Base-by-base conservation (phyloP, 1,284 basidiomycete genomes). In the Peniophora sp. region DNA sequence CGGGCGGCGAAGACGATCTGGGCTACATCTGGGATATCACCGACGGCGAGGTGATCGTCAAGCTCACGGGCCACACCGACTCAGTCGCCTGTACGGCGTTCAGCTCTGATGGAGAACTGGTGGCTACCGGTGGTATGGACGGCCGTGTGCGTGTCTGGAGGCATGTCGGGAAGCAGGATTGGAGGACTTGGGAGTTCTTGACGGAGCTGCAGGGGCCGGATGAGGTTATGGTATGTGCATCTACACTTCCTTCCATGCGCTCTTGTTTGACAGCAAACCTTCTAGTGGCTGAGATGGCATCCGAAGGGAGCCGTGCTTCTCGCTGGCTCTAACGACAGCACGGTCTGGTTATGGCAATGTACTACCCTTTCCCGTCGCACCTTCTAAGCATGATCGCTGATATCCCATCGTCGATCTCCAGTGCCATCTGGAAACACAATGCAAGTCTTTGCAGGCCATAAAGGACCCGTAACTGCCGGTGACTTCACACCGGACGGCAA, bases 341-440 rank as follows among this genome's bases (percentile, higher is more conserved):
- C 90, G 3, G 84, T 96, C n/a, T 99, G 96, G 96, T 74, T 99
- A 61, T 99, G 95, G 95, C 91, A 97, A 71, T 70, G 94, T 95
- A 66, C 58, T 63, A 32, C 45, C 41, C 45, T 14, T 25, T 32
- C 34, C 20, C 17, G 47, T 17, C 27, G 41, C 12, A 32, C 27
- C n/a, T 32, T 32, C 27, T 41, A 22, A 23, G n/a, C 10, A 27
- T 9, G 24, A 41, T 35, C 23, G 14, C 25, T 45, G 25, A 41
- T 41, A 17, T 49, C 48, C 34, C 36, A n/a, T 32, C 19, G 55
- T 49, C 52, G 47, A 55, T 48, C 27, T 6, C 32, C 64, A 95
- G 93, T 99, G 44, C 96, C 96, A 2, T 89, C 85, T 2, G 96
- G 95, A 46, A 89, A 83, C 59, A 92, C 85, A 47, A 95, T 98